Evolutionary conservation across 2,329 filamentous ascomycete genomes (phyloP).

Genomic region (Sporothrix sp.): DNA sequence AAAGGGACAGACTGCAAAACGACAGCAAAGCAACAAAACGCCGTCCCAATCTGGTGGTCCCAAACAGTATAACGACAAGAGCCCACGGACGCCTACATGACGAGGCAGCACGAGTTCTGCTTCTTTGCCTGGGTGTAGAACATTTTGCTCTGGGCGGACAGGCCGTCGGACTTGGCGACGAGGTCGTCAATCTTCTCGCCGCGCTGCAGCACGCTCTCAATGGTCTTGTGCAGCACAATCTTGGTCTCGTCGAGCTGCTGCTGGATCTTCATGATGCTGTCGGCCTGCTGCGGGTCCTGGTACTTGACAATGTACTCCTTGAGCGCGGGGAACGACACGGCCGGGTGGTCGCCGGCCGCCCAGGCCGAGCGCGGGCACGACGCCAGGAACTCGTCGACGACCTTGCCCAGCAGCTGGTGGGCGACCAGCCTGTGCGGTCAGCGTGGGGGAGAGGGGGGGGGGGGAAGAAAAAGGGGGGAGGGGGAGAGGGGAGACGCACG

Average conservation of each 20-base stretch:
- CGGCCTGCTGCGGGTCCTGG: slow-evolving; percentile 77
- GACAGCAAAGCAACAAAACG: neutral
- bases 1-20: neutral
- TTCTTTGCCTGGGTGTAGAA: slow-evolving; percentile 87
- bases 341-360: slow-evolving; percentile 41
- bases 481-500: slow-evolving; percentile 18
- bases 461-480: no score
- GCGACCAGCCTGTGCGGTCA: slow-evolving; percentile 49
- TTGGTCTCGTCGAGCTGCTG: slow-evolving; percentile 96
- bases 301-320: slow-evolving; percentile 66
- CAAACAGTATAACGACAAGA: no score
- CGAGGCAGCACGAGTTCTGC: slow-evolving; percentile 65
- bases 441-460: neutral
- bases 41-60: neutral
- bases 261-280: slow-evolving; percentile 92
- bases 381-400: slow-evolving; percentile 76
- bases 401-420: slow-evolving; percentile 77
- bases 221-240: slow-evolving; percentile 94
- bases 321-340: slow-evolving; percentile 58
- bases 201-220: slow-evolving; percentile 74
- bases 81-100: slow-evolving; percentile 50
- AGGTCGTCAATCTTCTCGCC: slow-evolving; percentile 95
- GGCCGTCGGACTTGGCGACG: slow-evolving; percentile 82
- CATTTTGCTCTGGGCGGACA: slow-evolving; percentile 92
- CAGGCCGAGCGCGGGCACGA: slow-evolving; percentile 58